Percentiles rank a stretch among this genome's conserved stretches.
phyloP scores from a whole-genome alignment of 192 early-diverging fungal species.

The Coemansia sp. region DNA sequence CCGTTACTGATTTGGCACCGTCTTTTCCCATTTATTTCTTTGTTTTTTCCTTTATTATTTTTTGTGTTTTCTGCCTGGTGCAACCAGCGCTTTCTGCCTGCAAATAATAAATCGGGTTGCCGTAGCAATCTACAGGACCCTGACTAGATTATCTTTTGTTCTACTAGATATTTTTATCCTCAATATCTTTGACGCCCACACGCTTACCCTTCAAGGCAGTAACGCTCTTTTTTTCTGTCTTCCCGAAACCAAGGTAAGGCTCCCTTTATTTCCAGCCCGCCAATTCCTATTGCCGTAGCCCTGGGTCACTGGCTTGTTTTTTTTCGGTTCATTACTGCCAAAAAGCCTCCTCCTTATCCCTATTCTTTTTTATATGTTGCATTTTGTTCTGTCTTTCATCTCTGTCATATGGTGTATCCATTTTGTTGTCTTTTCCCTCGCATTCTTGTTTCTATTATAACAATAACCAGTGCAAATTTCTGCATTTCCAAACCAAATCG shows the following conservation, averaged over 20 bases:
- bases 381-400: background rate
- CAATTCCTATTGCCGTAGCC: background rate
- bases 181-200: slow-evolving; percentile 1
- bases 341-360: background rate
- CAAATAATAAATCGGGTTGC: background rate
- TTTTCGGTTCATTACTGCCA: slow-evolving; percentile 1
- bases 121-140: background rate
- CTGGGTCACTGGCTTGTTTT: background rate
- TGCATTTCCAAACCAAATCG: background rate
- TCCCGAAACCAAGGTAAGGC: background rate
- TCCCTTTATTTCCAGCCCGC: background rate
- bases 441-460: background rate
- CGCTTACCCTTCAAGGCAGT: slow-evolving; percentile 1
- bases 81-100: background rate
- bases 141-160: background rate
- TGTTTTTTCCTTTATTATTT: background rate
- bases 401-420: background rate
- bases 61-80: background rate
- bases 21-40: background rate
- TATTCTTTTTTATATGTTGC: background rate
- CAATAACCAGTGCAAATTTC: background rate
- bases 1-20: background rate
- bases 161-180: background rate
- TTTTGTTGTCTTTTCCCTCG: background rate
- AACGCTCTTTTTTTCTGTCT: background rate